Conservation (phyloP, 129 eudicot species). For the Artemisia argyi region DNA sequence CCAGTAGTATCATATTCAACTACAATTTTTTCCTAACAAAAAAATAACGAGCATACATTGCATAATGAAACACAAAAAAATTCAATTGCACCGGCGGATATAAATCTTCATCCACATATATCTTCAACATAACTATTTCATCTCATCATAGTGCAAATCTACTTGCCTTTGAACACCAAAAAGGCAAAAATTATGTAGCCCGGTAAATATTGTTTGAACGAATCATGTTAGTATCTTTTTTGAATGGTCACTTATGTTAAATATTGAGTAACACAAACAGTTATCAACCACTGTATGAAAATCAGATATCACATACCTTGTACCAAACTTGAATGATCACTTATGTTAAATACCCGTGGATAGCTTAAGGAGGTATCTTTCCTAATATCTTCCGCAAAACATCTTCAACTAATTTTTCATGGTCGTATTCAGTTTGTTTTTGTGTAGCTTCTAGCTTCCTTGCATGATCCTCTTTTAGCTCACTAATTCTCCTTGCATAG, state of each 20-base stretch:
- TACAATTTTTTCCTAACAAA: too few relatives aligned
- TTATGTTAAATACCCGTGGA: neutral
- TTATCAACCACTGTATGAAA: neutral
- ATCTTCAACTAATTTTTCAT: neutral
- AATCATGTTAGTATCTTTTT: neutral
- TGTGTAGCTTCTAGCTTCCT: neutral
- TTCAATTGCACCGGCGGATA: too few relatives aligned
- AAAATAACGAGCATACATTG: too few relatives aligned
- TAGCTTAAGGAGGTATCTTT: neutral
- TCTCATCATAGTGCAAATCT: neutral
- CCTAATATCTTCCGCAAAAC: neutral
- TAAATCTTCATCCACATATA: too few relatives aligned
- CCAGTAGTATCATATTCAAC: too few relatives aligned
- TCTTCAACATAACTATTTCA: neutral
- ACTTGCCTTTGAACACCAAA: too few relatives aligned
- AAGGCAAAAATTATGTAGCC: too few relatives aligned
- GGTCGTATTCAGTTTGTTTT: neutral
- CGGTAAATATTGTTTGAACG: too few relatives aligned
- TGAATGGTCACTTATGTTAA: too few relatives aligned
- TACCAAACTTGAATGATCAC: too few relatives aligned
- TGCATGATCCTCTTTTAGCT: neutral
- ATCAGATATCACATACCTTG: too few relatives aligned
- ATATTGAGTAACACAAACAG: neutral
- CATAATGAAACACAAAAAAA: too few relatives aligned
- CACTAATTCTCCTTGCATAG: neutral